Base-by-base conservation (phyloP, 805 yeast species). In the Diddensiella transvaalensis region DNA sequence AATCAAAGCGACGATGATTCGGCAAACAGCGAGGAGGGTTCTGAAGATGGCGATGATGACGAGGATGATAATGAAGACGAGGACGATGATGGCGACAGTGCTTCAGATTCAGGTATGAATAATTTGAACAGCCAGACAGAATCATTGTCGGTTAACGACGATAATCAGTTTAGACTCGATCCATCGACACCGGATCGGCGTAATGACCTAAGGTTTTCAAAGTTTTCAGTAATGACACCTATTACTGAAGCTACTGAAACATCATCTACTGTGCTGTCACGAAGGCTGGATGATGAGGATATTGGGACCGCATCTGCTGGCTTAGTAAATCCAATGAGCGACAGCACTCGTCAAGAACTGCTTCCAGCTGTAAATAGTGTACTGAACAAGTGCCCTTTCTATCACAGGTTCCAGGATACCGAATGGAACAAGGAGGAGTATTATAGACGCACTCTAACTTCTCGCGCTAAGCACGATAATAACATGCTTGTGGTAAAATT, bases 221-320 rank as follows among this genome's bases (percentile, higher is more conserved):
- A 24, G 35, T n/a, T 35, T 15, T 47, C 57, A 3, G 29, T 43
- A 35, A 61, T 62, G 62, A 62, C 66, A 2, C 65, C 66, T 8
- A 62, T 62, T 41, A 56, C 60, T 18, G 66, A 62, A 40, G 50
- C 61, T 2, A 57, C 62, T 17, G 63, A 60, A 22, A 42, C 53
- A 22, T 44, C 46, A 6, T 24, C 15, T 11, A 22, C 21, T 40
- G 33, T 23, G 6, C 40, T 15, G 29, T 38, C 36, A 29, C 37
- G 13, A n/a, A 19, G 19, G 29, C 10, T 29, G 10, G 18, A 37
- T 22, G 47, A 37, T 2, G 21, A 30, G n/a, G 23, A 3, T 4
- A 36, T 18, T 6, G 19, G 18, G 10, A 8, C 30, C 4, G 8
- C 42, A 8, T 21, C n/a, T n/a, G 23, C 18, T 4, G 23, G 4